A percentile compares a stretch with the other conserved stretches of the same genome.
Conservation (phyloP, 352 stramenopile genomes). For the Peronospora farinosa region DNA sequence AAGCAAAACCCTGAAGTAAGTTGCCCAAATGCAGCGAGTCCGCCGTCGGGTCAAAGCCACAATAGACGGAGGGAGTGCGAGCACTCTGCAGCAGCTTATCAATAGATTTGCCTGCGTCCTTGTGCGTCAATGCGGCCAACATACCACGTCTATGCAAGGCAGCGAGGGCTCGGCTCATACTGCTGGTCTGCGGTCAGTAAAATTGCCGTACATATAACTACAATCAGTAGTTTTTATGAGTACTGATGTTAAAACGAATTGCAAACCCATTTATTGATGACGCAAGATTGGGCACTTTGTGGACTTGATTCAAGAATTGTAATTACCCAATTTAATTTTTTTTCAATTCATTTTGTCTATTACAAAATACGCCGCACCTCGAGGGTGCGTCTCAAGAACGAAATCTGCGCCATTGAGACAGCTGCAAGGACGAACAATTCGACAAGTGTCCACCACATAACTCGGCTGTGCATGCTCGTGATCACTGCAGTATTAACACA, state of each 20-base stretch:
- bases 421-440: conserved; percentile 65
- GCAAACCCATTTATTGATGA: too few relatives aligned
- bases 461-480: conserved; percentile 69
- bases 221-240: neutral
- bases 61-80: conserved; percentile 58
- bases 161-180: conserved; percentile 65
- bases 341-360: neutral
- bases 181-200: conserved; percentile 10
- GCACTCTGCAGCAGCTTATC: conserved; percentile 41
- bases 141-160: conserved; percentile 62
- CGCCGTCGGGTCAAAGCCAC: conserved; percentile 90
- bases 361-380: conserved; percentile 83
- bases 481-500: conserved; percentile 45
- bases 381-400: conserved; percentile 74
- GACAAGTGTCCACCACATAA: conserved; percentile 79
- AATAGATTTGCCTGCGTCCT: conserved; percentile 46
- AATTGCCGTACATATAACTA: neutral
- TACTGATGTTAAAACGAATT: too few relatives aligned
- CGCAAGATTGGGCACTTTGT: too few relatives aligned
- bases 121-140: conserved; percentile 66
- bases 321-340: neutral
- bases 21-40: conserved; percentile 89
- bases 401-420: conserved; percentile 77
- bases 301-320: too few relatives aligned
- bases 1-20: conserved; percentile 76